These are phyloP conservation scores for Scorias spongiosa DNA, from an alignment of 2,329 filamentous ascomycete species.

Conservation along the genomic window DNA sequence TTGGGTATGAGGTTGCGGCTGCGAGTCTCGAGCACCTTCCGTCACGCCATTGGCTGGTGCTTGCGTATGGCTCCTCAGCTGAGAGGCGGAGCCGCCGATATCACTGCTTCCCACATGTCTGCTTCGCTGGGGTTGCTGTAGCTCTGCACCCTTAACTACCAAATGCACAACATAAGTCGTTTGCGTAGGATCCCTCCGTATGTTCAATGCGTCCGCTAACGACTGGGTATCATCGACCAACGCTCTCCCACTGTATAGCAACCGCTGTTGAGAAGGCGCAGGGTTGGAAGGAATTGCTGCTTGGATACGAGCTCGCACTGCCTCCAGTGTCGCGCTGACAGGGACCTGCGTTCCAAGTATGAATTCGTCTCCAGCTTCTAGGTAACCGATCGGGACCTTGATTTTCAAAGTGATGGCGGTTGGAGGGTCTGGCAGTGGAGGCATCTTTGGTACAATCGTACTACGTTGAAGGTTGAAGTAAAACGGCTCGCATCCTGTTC, in stretches of 20 bases:
- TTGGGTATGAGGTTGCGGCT: neutral
- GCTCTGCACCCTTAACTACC: constrained; percentile 13
- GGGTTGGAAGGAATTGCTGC: constrained; percentile 33
- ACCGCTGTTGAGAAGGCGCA: constrained; percentile 32
- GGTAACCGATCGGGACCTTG: constrained; percentile 19
- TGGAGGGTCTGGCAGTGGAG: constrained; percentile 15
- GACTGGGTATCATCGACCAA: constrained; percentile 34
- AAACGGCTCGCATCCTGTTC: too few relatives aligned
- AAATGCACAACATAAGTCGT: constrained; percentile 20
- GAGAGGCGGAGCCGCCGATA: too few relatives aligned
- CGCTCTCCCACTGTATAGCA: constrained; percentile 43
- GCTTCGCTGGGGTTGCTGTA: neutral
- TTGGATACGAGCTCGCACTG: constrained; percentile 39
- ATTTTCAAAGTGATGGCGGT: constrained; percentile 14
- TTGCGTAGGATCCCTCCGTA: constrained; percentile 30
- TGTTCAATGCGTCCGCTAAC: constrained; percentile 35
- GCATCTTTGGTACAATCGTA: constrained; percentile 6
- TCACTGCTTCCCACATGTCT: neutral
- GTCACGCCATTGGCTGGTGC: too few relatives aligned
- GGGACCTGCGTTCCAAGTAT: constrained; percentile 11
- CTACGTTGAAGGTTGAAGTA: too few relatives aligned
- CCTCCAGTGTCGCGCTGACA: constrained; percentile 29
- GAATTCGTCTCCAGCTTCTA: constrained; percentile 14
- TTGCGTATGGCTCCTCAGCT: too few relatives aligned
- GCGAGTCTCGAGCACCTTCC: neutral